Evolutionary conservation across 352 stramenopile genomes (phyloP).

Genomic region (Pythium guiyangense): DNA sequence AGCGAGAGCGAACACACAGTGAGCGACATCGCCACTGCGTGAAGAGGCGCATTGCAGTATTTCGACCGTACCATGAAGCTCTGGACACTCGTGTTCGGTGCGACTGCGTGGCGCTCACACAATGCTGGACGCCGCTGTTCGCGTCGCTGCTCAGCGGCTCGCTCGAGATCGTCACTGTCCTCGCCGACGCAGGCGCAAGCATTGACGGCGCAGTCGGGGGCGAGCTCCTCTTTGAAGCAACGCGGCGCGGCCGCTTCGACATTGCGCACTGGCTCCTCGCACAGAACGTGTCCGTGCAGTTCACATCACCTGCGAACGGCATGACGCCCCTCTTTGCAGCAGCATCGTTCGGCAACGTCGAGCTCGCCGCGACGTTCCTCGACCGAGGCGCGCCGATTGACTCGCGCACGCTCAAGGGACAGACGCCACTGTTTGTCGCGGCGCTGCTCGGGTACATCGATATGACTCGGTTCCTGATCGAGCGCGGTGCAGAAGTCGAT

Average conservation of each 20-base stretch:
- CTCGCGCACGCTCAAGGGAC: constrained; percentile 3
- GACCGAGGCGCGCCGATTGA: background rate
- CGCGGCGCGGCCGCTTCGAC: constrained; percentile 6
- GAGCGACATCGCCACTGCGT: background rate
- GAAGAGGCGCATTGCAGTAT: background rate
- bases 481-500: constrained; percentile 1
- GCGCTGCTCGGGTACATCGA: constrained; percentile 3
- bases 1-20: too few species aligned
- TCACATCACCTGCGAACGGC: constrained; percentile 1
- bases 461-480: constrained; percentile 8
- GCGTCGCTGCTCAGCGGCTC: constrained; percentile 5
- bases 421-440: constrained; percentile 8
- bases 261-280: constrained; percentile 7
- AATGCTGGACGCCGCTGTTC: constrained; percentile 5
- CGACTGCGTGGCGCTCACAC: too few species aligned
- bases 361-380: constrained; percentile 9
- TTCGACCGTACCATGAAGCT: too few species aligned
- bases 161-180: constrained; percentile 4
- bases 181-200: constrained; percentile 3
- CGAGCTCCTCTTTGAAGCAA: constrained; percentile 11
- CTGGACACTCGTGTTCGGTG: background rate
- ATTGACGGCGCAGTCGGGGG: background rate
- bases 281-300: constrained; percentile 2
- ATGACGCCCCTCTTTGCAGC: constrained; percentile 11
- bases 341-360: constrained; percentile 6